phyloP scores from a whole-genome alignment of 164 flowering plant genomes.

The Echeveria elegans region DNA sequence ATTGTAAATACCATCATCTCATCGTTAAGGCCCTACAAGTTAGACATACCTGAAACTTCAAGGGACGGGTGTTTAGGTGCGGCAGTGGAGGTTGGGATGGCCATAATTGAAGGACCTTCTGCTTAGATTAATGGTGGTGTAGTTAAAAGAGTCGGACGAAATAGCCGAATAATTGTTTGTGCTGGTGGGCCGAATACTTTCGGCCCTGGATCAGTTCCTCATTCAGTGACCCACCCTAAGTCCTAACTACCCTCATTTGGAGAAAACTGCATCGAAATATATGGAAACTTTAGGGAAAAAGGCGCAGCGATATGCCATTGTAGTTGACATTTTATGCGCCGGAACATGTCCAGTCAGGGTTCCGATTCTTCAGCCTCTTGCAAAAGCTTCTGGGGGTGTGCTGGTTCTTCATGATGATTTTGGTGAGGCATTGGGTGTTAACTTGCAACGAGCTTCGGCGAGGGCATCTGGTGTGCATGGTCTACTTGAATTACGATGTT shows the following conservation, averaged over 20 bases:
- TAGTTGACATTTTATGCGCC: conserved; percentile 87
- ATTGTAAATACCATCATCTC: conserved; percentile 77
- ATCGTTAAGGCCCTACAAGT: conserved; percentile 70
- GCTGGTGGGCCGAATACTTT: conserved; percentile 89
- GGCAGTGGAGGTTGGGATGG: conserved; percentile 89
- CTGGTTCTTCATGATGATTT: conserved; percentile 92
- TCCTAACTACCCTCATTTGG: conserved; percentile 90
- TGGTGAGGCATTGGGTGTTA: conserved; percentile 96
- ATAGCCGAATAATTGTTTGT: conserved; percentile 79
- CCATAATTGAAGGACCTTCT: conserved; percentile 81
- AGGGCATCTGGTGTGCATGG: conserved; percentile 90
- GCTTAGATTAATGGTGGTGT: conserved; percentile 66
- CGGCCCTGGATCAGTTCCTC: conserved; percentile 97
- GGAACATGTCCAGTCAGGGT: conserved; percentile 91
- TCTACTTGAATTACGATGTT: conserved; percentile 72
- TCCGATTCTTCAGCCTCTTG: conserved; percentile 79
- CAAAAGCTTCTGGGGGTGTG: conserved; percentile 91
- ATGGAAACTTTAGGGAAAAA: conserved; percentile 85
- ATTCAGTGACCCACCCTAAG: conserved; percentile 79
- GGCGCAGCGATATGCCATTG: conserved; percentile 60
- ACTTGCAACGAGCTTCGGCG: conserved; percentile 77
- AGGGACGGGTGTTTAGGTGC: conserved; percentile 87
- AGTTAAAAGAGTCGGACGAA: conserved; percentile 75
- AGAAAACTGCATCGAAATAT: conserved; percentile 81
- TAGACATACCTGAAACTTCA: conserved; percentile 61